Conservation (phyloP, 768 basidiomycete genomes). For the Coprinopsis strossmayeri region DNA sequence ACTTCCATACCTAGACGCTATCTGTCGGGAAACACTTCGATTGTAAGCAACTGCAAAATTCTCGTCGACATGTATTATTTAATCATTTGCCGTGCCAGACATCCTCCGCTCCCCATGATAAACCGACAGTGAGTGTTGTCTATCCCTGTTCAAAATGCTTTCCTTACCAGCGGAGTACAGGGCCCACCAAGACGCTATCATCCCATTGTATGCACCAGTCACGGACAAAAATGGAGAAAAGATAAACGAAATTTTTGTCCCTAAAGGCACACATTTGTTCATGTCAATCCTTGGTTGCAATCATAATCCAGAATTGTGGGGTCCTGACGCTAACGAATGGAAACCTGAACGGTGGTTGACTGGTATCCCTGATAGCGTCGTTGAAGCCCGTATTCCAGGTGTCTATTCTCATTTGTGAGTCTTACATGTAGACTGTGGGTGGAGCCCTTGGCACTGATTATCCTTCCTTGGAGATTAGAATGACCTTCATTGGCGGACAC, state of each 20-base stretch:
- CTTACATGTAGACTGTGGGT: neutral
- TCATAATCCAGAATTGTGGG: constrained; percentile 22
- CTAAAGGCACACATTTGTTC: constrained; percentile 30
- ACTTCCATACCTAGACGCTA: constrained; percentile 19
- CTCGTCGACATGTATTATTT: neutral
- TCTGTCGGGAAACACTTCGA: constrained; percentile 28
- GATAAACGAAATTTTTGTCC: constrained; percentile 30
- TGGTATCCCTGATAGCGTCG: constrained; percentile 5
- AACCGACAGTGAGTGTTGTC: neutral
- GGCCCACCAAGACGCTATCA: constrained; percentile 25
- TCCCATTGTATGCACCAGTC: constrained; percentile 36
- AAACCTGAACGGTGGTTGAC: constrained; percentile 14
- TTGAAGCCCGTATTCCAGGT: constrained; percentile 11
- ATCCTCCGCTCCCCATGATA: constrained; percentile 14
- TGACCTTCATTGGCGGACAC: constrained; percentile 41
- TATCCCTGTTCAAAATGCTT: neutral
- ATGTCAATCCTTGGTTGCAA: constrained; percentile 33
- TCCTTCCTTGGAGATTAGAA: no score
- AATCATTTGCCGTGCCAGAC: constrained; percentile 8
- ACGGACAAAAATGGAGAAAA: constrained; percentile 28
- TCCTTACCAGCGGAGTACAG: constrained; percentile 17
- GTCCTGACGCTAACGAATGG: constrained; percentile 8
- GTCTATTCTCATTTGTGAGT: constrained; percentile 13
- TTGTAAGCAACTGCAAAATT: constrained; percentile 19
- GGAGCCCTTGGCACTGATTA: no score